Evolutionary conservation across 1,139 yeast genomes (phyloP).

Genomic region (Arxiozyma bovina): DNA sequence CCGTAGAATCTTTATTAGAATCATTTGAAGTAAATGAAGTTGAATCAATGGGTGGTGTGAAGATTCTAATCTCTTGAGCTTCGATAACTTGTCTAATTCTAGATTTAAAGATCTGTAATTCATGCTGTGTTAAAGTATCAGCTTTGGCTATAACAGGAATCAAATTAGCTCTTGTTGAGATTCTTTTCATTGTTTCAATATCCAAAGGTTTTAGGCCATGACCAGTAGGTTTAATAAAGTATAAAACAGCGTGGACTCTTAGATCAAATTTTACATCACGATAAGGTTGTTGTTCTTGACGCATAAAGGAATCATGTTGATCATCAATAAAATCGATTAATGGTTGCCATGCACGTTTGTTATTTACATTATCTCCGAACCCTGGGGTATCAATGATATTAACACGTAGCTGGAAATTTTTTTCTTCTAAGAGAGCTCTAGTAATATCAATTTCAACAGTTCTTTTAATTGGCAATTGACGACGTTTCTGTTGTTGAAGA

Average conservation of each 20-base stretch:
- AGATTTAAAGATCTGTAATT: conserved; percentile 71
- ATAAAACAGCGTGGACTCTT: conserved; percentile 91
- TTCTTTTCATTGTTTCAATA: conserved; percentile 83
- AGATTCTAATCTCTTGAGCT: conserved; percentile 84
- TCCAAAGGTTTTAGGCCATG: conserved; percentile 91
- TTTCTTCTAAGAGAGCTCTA: conserved; percentile 88
- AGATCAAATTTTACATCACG: conserved; percentile 66
- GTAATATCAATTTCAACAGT: conserved; percentile 88
- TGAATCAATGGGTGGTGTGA: conserved; percentile 60
- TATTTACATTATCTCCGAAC: conserved; percentile 92
- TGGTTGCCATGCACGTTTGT: conserved; percentile 88
- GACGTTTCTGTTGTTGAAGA: conserved; percentile 22
- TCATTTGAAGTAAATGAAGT: conserved; percentile 11
- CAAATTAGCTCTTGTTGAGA: conserved; percentile 81
- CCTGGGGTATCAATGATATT: conserved; percentile 96
- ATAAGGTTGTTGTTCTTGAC: conserved; percentile 91
- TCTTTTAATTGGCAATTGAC: conserved; percentile 53
- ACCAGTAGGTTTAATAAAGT: conserved; percentile 94
- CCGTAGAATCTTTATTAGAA: not conserved
- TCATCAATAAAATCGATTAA: conserved; percentile 91
- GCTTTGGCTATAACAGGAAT: conserved; percentile 94
- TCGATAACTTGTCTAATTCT: conserved; percentile 86
- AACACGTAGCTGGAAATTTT: conserved; percentile 74
- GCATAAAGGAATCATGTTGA: conserved; percentile 90
- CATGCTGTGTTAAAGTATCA: conserved; percentile 80